Evolutionary conservation across 2,329 filamentous ascomycete species (phyloP).

Genomic region (Periconia digitata): DNA sequence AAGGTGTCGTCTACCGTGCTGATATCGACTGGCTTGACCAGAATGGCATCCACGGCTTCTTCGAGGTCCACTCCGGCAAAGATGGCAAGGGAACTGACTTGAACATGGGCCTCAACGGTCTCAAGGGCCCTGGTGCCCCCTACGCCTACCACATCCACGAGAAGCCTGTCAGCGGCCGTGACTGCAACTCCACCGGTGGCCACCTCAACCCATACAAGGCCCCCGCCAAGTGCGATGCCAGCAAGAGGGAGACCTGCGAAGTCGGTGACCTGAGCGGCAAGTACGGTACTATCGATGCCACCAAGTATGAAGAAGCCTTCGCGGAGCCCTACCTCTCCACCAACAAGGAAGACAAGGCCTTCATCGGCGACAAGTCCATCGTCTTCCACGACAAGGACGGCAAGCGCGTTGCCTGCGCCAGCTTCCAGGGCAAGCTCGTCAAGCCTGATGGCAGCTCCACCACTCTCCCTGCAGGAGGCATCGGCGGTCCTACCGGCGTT

Average conservation of each 20-base stretch:
- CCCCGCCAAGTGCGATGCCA: conserved; percentile 43
- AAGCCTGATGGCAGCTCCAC: conserved; percentile 28
- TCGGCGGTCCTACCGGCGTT: conserved; percentile 10
- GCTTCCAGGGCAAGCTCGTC: conserved; percentile 60
- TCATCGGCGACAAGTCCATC: conserved; percentile 56
- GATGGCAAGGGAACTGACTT: conserved; percentile 46
- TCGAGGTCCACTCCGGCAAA: conserved; percentile 34
- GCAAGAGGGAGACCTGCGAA: conserved; percentile 44
- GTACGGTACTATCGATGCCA: conserved; percentile 41
- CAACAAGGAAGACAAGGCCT: conserved; percentile 43
- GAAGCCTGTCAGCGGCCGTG: conserved; percentile 45
- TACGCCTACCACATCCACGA: conserved; percentile 53
- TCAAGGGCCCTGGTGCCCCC: conserved; percentile 47
- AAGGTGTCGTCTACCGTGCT: conserved; percentile 44
- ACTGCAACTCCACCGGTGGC: conserved; percentile 46
- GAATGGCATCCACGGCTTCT: conserved; percentile 37
- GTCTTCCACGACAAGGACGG: conserved; percentile 58
- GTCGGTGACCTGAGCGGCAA: conserved; percentile 51
- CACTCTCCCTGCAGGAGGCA: conserved; percentile 14
- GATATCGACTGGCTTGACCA: conserved; percentile 30
- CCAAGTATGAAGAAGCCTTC: conserved; percentile 38
- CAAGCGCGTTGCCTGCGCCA: conserved; percentile 59
- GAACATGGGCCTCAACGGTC: conserved; percentile 42
- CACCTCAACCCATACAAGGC: conserved; percentile 49
- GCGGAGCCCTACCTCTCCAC: conserved; percentile 54